Percentiles rank a stretch among this genome's conserved stretches.
Conservation (phyloP, 768 basidiomycete genomes). For the Russula lepida region DNA sequence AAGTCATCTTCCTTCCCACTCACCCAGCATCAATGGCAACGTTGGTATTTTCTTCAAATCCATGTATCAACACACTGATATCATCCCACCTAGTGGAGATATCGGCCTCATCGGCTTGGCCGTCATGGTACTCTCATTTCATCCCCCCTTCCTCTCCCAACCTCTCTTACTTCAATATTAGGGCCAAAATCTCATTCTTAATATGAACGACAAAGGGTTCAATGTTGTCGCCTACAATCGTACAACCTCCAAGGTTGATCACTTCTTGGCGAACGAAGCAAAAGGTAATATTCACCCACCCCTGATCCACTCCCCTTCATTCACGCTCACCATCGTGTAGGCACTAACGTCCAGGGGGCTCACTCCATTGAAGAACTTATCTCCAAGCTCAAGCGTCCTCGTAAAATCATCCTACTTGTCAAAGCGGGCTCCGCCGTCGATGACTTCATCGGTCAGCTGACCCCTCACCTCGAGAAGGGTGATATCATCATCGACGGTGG, state of each 20-base stretch:
- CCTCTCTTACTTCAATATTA: constrained; percentile 27
- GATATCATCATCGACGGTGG: constrained; percentile 99
- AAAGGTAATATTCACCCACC: constrained; percentile 60
- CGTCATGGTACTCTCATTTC: constrained; percentile 67
- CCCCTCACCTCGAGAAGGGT: constrained; percentile 83
- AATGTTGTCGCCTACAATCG: constrained; percentile 96
- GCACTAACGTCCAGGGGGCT: constrained; percentile 92
- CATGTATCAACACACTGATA: constrained; percentile 21
- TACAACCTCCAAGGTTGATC: constrained; percentile 91
- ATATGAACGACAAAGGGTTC: constrained; percentile 99
- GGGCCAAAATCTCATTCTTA: constrained; percentile 96
- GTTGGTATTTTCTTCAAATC: constrained; percentile 38
- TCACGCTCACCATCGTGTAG: constrained; percentile 35
- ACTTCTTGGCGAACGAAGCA: constrained; percentile 93
- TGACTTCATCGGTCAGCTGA: constrained; percentile 85
- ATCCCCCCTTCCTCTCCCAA: constrained; percentile 19
- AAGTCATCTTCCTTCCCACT: background rate
- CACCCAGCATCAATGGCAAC: constrained; percentile 33
- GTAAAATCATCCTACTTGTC: constrained; percentile 97
- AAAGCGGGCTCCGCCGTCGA: constrained; percentile 97
- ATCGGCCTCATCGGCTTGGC: constrained; percentile 98
- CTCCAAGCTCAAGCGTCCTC: constrained; percentile 86
- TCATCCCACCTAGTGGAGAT: constrained; percentile 58
- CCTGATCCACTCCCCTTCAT: constrained; percentile 21
- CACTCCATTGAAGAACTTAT: constrained; percentile 88